These are phyloP conservation scores for Davidsoniella australis DNA, from an alignment of 2,329 filamentous ascomycete species.

Conservation along the genomic window DNA sequence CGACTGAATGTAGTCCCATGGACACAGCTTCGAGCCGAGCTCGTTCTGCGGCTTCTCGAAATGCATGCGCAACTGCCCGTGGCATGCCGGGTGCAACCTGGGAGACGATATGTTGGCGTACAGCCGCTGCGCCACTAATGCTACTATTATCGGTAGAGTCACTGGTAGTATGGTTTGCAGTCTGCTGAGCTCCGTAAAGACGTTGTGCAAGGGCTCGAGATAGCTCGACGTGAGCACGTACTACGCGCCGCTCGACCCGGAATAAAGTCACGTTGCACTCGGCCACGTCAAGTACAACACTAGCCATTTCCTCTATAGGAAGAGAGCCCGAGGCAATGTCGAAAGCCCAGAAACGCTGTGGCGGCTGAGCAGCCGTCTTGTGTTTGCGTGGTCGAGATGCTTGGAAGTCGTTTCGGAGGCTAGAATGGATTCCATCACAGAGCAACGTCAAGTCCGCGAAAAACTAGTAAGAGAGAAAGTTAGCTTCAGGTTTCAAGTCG, in stretches of 20 bases:
- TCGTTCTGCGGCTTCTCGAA: constrained; percentile 1
- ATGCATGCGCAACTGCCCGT: not conserved
- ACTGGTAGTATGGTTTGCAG: not conserved
- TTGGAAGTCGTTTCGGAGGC: constrained; percentile 14
- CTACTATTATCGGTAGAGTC: too few relatives aligned
- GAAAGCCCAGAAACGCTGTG: constrained; percentile 17
- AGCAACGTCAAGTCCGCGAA: constrained; percentile 11
- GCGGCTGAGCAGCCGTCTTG: constrained; percentile 16
- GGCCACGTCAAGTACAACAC: constrained; percentile 18
- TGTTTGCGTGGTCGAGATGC: constrained; percentile 17
- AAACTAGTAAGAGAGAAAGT: constrained; percentile 1
- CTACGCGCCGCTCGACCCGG: constrained; percentile 17
- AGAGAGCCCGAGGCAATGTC: constrained; percentile 16
- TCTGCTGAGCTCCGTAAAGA: not conserved
- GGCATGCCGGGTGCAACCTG: constrained; percentile 2
- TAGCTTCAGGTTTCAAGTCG: too few relatives aligned
- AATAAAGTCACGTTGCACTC: constrained; percentile 16
- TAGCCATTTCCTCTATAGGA: constrained; percentile 13
- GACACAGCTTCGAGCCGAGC: constrained; percentile 15
- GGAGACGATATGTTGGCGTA: constrained; percentile 12
- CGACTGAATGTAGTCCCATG: constrained; percentile 1
- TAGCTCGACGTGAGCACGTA: constrained; percentile 17
- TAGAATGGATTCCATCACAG: constrained; percentile 7
- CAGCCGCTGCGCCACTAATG: not conserved
- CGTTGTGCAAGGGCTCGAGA: constrained; percentile 14